Conservation (phyloP, 2,329 filamentous ascomycete species). For the Colletotrichum ledebouriae region DNA sequence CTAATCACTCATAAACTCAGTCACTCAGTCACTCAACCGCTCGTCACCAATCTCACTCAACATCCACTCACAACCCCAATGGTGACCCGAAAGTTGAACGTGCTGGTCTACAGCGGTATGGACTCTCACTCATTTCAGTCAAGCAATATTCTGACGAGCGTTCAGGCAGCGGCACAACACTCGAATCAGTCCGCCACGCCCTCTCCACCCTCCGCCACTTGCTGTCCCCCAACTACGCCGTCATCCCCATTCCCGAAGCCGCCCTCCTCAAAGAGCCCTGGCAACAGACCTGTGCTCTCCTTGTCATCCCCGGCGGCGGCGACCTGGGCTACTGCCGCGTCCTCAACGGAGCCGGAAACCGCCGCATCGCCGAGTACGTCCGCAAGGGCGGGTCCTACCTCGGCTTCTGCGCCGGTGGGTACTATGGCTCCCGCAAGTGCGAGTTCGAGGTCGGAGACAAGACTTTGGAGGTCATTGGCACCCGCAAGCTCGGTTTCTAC, state of each 20-base stretch:
- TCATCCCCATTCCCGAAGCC: slow-evolving; percentile 84
- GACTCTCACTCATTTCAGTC: slow-evolving; percentile 43
- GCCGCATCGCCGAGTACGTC: slow-evolving; percentile 86
- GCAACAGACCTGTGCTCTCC: slow-evolving; percentile 85
- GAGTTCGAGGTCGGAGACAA: slow-evolving; percentile 89
- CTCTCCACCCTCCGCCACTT: slow-evolving; percentile 88
- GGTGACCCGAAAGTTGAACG: slow-evolving; percentile 82
- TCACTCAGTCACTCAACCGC: slow-evolving; percentile 15
- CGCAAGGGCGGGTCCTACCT: slow-evolving; percentile 87
- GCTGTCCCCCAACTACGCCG: slow-evolving; percentile 91
- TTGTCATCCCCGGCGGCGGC: slow-evolving; percentile 95
- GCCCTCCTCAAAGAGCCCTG: slow-evolving; percentile 92
- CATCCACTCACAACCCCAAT: slow-evolving; percentile 57
- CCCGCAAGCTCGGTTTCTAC: slow-evolving; percentile 88
- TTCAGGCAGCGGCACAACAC: slow-evolving; percentile 84
- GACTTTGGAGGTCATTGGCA: slow-evolving; percentile 85
- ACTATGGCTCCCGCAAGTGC: slow-evolving; percentile 85
- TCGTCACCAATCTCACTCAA: slow-evolving; percentile 23
- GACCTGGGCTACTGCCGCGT: slow-evolving; percentile 91
- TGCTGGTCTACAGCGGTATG: slow-evolving; percentile 91
- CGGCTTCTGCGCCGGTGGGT: slow-evolving; percentile 94
- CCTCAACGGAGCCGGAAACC: slow-evolving; percentile 90
- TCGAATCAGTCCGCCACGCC: slow-evolving; percentile 91
- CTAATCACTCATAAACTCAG: slow-evolving; percentile 6
- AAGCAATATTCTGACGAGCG: slow-evolving; percentile 45